These are phyloP conservation scores for Aspergillus neoniger DNA, from an alignment of 2,329 filamentous ascomycete species.

Conservation along the genomic window DNA sequence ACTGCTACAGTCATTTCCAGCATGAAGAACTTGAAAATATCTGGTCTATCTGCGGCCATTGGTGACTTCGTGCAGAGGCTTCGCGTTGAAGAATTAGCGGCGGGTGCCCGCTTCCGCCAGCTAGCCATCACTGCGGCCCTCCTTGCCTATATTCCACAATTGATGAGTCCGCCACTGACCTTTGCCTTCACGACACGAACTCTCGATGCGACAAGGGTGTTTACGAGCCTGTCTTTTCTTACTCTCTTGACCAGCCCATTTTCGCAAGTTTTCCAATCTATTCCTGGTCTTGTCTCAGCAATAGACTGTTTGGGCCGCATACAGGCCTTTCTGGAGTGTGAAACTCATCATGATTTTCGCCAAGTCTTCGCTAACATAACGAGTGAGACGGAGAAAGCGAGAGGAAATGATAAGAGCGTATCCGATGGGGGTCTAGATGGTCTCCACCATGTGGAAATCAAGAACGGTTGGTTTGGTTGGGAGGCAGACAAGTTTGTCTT, in stretches of 20 bases:
- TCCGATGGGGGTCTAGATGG: background rate
- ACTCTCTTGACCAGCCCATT: conserved; percentile 19
- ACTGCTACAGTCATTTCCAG: conserved; percentile 35
- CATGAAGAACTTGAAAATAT: conserved; percentile 46
- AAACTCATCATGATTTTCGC: conserved; percentile 11
- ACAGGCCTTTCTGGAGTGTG: conserved; percentile 24
- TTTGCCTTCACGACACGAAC: conserved; percentile 1
- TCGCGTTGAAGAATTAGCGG: conserved; percentile 37
- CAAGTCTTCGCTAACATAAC: background rate
- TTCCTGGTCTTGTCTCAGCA: conserved; percentile 17
- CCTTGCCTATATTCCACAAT: conserved; percentile 17
- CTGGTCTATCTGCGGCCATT: conserved; percentile 36
- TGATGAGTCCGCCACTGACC: conserved; percentile 2
- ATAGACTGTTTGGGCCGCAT: conserved; percentile 26
- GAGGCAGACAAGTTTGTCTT: conserved; percentile 16
- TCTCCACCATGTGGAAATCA: conserved; percentile 3
- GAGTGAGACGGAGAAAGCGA: too few species aligned
- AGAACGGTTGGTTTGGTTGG: conserved; percentile 15
- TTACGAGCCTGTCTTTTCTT: conserved; percentile 30
- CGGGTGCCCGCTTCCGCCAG: conserved; percentile 32
- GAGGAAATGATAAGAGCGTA: background rate
- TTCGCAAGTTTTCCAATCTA: conserved; percentile 21
- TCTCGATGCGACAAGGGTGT: conserved; percentile 21
- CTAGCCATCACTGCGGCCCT: conserved; percentile 18
- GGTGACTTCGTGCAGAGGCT: conserved; percentile 35